Conservation (phyloP, 148 eudicot species). For the Chenopodium suecicum region DNA sequence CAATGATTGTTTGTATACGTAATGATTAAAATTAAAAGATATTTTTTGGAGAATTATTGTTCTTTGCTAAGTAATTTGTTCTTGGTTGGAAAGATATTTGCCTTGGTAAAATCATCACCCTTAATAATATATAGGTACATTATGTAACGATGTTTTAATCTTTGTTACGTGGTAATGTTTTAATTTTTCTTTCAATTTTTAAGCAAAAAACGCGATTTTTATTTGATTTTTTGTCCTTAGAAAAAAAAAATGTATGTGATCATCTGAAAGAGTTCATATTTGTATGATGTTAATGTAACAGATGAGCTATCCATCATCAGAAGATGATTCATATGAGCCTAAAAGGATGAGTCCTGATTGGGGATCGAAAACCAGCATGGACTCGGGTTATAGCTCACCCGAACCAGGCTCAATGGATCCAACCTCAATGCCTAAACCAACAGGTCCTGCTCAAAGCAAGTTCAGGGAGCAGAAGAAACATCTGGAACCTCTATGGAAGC, state of each 20-base stretch:
- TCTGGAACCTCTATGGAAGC: slow-evolving; percentile 24
- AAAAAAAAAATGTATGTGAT: not conserved
- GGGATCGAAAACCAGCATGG: slow-evolving; percentile 21
- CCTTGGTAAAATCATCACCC: not conserved
- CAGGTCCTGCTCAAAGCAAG: slow-evolving; percentile 20
- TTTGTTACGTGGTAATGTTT: not conserved
- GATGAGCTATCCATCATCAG: slow-evolving; percentile 40
- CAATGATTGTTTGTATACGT: not conserved
- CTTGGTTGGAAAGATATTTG: not conserved
- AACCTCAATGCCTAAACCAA: not conserved
- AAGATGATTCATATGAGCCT: slow-evolving; percentile 32
- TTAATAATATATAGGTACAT: not conserved
- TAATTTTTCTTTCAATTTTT: not conserved
- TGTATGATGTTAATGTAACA: slow-evolving; percentile 16
- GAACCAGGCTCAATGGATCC: slow-evolving; percentile 10
- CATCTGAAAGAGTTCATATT: not conserved
- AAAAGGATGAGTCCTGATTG: slow-evolving; percentile 24
- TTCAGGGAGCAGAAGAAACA: slow-evolving; percentile 26
- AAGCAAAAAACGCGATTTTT: not conserved
- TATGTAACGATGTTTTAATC: not conserved
- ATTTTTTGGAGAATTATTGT: too few species aligned
- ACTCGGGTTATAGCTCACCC: slow-evolving; percentile 21
- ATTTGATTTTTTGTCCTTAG: not conserved
- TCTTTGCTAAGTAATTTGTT: too few species aligned
- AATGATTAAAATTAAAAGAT: too few species aligned